Conservation (phyloP, 2,329 filamentous ascomycete species). For the Mariannaea elegans region DNA sequence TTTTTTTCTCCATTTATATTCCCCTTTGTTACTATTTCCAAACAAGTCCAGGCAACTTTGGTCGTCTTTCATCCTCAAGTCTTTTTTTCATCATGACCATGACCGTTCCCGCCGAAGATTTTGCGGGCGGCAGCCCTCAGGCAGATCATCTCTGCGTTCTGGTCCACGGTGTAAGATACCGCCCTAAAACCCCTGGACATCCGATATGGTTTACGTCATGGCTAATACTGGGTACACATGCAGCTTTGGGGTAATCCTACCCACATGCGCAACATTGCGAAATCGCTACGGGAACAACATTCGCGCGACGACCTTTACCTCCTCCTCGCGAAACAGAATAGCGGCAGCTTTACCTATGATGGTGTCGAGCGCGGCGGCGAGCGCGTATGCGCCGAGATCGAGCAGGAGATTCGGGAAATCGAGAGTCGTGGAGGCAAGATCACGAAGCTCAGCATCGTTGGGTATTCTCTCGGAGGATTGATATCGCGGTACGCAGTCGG, state of each 20-base stretch:
- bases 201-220: conserved; percentile 25
- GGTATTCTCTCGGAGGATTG: conserved; percentile 89
- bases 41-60: no score
- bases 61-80: conserved; percentile 26
- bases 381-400: conserved; percentile 72
- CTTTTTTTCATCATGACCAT: conserved; percentile 34
- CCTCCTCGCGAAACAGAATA: conserved; percentile 76
- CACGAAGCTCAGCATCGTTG: conserved; percentile 84
- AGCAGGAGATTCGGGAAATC: conserved; percentile 67
- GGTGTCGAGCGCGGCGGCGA: conserved; percentile 75
- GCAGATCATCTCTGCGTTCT: conserved; percentile 80
- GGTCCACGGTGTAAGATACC: conserved; percentile 73
- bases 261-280: conserved; percentile 75
- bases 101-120: conserved; percentile 36
- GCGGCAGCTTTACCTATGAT: conserved; percentile 76
- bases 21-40: background rate
- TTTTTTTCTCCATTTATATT: conserved; percentile 6
- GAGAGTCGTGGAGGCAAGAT: conserved; percentile 73
- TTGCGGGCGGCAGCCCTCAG: conserved; percentile 59
- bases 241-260: conserved; percentile 82
- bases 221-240: conserved; percentile 31
- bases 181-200: conserved; percentile 23
- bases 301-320: conserved; percentile 73
- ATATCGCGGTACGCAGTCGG: conserved; percentile 89
- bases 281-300: conserved; percentile 68